Percentiles rank a stretch among this genome's conserved stretches.
Evolutionary conservation across 2,329 filamentous ascomycete species (phyloP).

Genomic region (Eurotiales sp.): DNA sequence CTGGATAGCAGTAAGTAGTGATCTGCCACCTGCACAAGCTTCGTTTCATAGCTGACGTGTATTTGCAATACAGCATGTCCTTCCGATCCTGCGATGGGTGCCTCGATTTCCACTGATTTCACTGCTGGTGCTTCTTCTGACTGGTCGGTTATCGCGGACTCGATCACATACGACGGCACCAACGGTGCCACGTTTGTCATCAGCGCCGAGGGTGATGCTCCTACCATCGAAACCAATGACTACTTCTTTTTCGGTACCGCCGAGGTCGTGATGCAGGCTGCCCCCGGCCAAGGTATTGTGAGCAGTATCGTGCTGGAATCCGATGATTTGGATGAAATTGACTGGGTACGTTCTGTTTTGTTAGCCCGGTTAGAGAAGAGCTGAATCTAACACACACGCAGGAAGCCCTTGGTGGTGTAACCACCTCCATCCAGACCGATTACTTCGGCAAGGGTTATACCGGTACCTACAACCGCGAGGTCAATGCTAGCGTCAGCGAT

Average conservation of each 20-base stretch:
- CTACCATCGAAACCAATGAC: constrained; percentile 81
- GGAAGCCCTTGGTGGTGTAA: constrained; percentile 37
- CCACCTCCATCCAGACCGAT: constrained; percentile 65
- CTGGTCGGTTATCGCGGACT: constrained; percentile 61
- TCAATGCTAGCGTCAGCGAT: constrained; percentile 63
- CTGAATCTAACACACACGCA: constrained; percentile 14
- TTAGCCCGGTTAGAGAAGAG: not conserved
- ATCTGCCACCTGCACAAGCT: not conserved
- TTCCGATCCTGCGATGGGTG: constrained; percentile 64
- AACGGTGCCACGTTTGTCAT: constrained; percentile 83
- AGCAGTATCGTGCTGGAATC: constrained; percentile 88
- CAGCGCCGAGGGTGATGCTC: constrained; percentile 70
- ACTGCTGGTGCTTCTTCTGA: constrained; percentile 59
- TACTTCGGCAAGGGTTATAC: constrained; percentile 95
- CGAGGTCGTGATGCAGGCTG: constrained; percentile 78
- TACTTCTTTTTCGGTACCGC: constrained; percentile 98
- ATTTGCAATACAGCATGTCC: constrained; percentile 53
- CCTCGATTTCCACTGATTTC: constrained; percentile 32
- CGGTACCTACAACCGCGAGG: constrained; percentile 73
- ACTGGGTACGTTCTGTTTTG: constrained; percentile 67
- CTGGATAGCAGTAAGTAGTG: constrained; percentile 26
- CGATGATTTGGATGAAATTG: constrained; percentile 93
- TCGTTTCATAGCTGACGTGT: constrained; percentile 2
- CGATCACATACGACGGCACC: constrained; percentile 55
- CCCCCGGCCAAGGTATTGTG: constrained; percentile 84